Evolutionary conservation across 192 early-diverging fungal genomes (phyloP), one percentile per base, ranked within the genome.

Genomic region (Coemansia sp.): DNA sequence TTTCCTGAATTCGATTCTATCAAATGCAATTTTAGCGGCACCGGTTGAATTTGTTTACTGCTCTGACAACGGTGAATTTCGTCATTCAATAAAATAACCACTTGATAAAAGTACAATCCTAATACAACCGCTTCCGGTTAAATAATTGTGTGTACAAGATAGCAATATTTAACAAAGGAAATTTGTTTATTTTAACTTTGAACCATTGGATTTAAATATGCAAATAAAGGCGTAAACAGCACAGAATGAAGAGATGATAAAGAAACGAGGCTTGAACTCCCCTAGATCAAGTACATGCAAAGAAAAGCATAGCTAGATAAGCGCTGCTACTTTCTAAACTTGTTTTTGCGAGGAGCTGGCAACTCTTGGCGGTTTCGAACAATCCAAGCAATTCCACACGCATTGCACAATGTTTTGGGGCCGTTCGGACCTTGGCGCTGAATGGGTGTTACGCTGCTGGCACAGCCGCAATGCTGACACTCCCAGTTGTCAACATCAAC

Each of bases 391-490:
- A 87, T 72, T 8, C 86, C 86, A 59, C 86, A 87, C 35, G 86
- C 86, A 70, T 87, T 87, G 62, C 86, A 87, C 43, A 87, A 67
- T 9, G 84, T 85, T 65, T 87, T 87, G 38, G 86, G 80, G 8
- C 86, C 86, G 43, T 84, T 83, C 12, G 86, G 86, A 0, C 86
- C 86, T 38, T 79, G 79, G 24, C 86, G 75, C 81, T 73, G 79
- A 57, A 75, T 81, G 5, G 79, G 79, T 29, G 79, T 81, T 17
- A 78, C 63, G 17, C 62, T 62, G 48, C 73, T 72, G 32, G 72
- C 66, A 53, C 73, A 76, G 19, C 79, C 79, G 29, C 79, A 81
- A 38, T 81, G 79, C 69, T 81, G 49, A 41, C 79, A 81, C 54
- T 75, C 74, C 79, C 79, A 81, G 54, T 57, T 73, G 21, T 65